Conservation (phyloP, 805 yeast species). For the Yarrowia deformans region DNA sequence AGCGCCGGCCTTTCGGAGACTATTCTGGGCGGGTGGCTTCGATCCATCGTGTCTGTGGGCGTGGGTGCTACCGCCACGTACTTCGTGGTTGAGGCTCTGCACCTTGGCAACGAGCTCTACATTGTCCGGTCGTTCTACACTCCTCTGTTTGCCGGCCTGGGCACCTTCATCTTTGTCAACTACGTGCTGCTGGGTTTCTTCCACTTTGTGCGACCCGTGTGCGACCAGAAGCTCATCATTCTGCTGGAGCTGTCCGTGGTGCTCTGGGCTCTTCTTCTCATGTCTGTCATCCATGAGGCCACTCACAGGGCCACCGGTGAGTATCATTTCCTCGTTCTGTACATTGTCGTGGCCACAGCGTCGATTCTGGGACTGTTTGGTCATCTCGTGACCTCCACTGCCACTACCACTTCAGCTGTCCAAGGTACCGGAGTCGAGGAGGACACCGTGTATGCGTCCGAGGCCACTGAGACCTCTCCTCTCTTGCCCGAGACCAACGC, state of each 20-base stretch:
- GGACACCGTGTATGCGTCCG: slow-evolving; percentile 6
- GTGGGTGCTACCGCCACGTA: slow-evolving; percentile 45
- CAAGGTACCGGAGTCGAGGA: slow-evolving; percentile 10
- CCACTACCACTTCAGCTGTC: not conserved
- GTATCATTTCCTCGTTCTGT: slow-evolving; percentile 54
- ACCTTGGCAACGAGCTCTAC: slow-evolving; percentile 57
- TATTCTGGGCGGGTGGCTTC: slow-evolving; percentile 29
- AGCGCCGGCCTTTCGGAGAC: slow-evolving; percentile 11
- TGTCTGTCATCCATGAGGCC: slow-evolving; percentile 59
- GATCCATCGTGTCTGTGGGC: slow-evolving; percentile 20
- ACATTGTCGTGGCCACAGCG: slow-evolving; percentile 52
- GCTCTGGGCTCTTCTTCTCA: slow-evolving; percentile 64
- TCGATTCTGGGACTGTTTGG: slow-evolving; percentile 55
- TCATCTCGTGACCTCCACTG: slow-evolving; percentile 48
- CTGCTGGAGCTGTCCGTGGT: slow-evolving; percentile 62
- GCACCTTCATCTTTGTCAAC: slow-evolving; percentile 61
- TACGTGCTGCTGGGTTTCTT: slow-evolving; percentile 62
- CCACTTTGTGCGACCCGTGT: slow-evolving; percentile 55
- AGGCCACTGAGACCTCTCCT: slow-evolving; percentile 32
- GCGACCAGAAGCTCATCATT: slow-evolving; percentile 66
- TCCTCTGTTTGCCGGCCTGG: slow-evolving; percentile 59
- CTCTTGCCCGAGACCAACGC: slow-evolving; percentile 36
- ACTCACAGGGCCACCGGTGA: slow-evolving; percentile 59
- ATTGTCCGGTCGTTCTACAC: slow-evolving; percentile 59
- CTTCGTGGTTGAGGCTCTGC: slow-evolving; percentile 54